These are phyloP conservation scores for Ogataea dorogensis DNA, from an alignment of 805 yeast species.

Conservation along the genomic window DNA sequence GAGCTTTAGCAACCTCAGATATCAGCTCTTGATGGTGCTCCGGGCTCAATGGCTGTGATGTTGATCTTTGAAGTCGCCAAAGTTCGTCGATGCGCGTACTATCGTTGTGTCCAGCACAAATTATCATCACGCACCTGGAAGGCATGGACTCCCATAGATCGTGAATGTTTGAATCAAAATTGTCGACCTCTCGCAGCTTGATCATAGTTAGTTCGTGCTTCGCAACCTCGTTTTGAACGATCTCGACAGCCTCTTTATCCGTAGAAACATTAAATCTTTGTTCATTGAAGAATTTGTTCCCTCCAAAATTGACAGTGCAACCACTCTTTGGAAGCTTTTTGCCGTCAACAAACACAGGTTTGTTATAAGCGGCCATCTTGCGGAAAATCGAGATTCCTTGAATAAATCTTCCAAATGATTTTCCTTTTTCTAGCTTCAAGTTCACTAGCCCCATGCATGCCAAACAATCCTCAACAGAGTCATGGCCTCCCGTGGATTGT, in stretches of 20 bases:
- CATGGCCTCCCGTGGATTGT: slow-evolving; percentile 66
- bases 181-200: slow-evolving; percentile 58
- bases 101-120: slow-evolving; percentile 65
- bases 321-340: slow-evolving; percentile 26
- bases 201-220: slow-evolving; percentile 51
- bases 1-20: slow-evolving; percentile 38
- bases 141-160: slow-evolving; percentile 55
- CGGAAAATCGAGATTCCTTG: slow-evolving; percentile 43
- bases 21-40: slow-evolving; percentile 5
- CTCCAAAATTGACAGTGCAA: slow-evolving; percentile 9
- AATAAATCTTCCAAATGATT: slow-evolving; percentile 54
- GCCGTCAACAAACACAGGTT: slow-evolving; percentile 25
- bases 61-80: neutral
- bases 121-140: slow-evolving; percentile 53
- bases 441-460: slow-evolving; percentile 79
- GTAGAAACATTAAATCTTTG: slow-evolving; percentile 41
- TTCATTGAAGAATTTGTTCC: slow-evolving; percentile 8
- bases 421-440: slow-evolving; percentile 66
- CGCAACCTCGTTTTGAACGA: slow-evolving; percentile 36
- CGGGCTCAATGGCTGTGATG: slow-evolving; percentile 3
- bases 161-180: slow-evolving; percentile 45
- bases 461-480: slow-evolving; percentile 80
- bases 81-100: slow-evolving; percentile 4
- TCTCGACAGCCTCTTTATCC: slow-evolving; percentile 60
- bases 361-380: slow-evolving; percentile 31